phyloP scores from a whole-genome alignment of 371 early-diverging fungal genomes.

The Mortierella sp. region DNA sequence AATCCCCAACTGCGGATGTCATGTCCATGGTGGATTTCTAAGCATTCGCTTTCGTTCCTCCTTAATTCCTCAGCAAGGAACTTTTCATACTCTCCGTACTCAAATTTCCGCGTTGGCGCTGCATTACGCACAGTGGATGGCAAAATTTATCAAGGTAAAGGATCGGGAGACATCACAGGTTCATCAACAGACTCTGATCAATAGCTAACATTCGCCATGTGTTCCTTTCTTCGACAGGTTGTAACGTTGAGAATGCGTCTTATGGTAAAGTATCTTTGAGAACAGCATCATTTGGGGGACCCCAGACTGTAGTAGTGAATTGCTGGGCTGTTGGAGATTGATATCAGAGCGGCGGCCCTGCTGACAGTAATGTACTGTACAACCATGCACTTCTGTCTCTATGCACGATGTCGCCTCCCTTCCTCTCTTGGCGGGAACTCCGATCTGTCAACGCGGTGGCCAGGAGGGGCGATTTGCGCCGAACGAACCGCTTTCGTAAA shows the following conservation, averaged over 20 bases:
- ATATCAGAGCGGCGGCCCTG: neutral
- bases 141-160: slow-evolving; percentile 67
- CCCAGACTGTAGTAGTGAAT: too few relatives aligned
- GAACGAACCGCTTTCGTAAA: slow-evolving; percentile 87
- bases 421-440: neutral
- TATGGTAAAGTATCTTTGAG: slow-evolving; percentile 64
- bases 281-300: too few relatives aligned
- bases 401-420: too few relatives aligned
- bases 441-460: slow-evolving; percentile 22
- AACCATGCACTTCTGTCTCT: neutral
- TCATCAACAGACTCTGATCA: too few relatives aligned
- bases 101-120: slow-evolving; percentile 87
- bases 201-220: too few relatives aligned
- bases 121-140: slow-evolving; percentile 75
- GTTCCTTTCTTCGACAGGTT: slow-evolving; percentile 58
- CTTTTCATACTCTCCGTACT: slow-evolving; percentile 80
- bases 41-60: neutral
- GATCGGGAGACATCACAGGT: too few relatives aligned
- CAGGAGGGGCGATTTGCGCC: slow-evolving; percentile 81
- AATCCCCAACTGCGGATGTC: too few relatives aligned
- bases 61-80: slow-evolving; percentile 56
- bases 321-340: neutral
- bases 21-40: too few relatives aligned
- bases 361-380: slow-evolving; percentile 19
- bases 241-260: slow-evolving; percentile 87